Base-by-base conservation (phyloP, 305 asterid genomes). In the Rubia peregrina region DNA sequence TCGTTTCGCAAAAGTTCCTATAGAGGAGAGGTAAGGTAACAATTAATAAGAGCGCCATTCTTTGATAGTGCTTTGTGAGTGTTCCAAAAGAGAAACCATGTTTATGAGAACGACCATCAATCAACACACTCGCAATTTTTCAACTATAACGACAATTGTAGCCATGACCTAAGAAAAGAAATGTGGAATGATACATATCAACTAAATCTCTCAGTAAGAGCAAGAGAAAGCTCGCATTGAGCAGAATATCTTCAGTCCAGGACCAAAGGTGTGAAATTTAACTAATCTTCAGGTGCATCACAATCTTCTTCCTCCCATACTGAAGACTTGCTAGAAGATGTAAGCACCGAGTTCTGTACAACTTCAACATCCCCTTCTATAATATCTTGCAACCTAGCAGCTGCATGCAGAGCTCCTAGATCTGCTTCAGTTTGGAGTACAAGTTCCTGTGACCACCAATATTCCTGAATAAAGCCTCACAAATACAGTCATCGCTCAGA, bases 91-190 rank as follows among this genome's bases (percentile, higher is more conserved):
- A 44, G 85, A 78, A 75, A 88, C 97, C 99, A 75, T 94, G 99
- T 53, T 83, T 83, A 66, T 89, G 98, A 19, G 84, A 88, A 73
- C 82, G 93, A 59, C 93, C 96, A 71, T 88, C 82, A 68, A 89
- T 74, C 64, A 70, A 94, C 72, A 67, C 96, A 96, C 81, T 94
- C 97, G 96, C 99, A 94, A 41, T 92, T 86, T 91, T 86, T 94
- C 99, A 57, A 84, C 79, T 80, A 94, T 78, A 66, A 77, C 77
- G 83, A 94, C 77, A 59, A 88, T 80, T 70, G 98, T 92, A 75
- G 85, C 82, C 44, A 91, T 80, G 71, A 94, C 99, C 97, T 94
- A 71, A 41, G 71, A 26, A 4, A 67, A 36, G 5, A 33, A 33
- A 60, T 68, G 11, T 67, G 75, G 56, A 56, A 67, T 24, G 41